Evolutionary conservation across 2,329 filamentous ascomycete species (phyloP).

Genomic region (Fusarium verticillioides): DNA sequence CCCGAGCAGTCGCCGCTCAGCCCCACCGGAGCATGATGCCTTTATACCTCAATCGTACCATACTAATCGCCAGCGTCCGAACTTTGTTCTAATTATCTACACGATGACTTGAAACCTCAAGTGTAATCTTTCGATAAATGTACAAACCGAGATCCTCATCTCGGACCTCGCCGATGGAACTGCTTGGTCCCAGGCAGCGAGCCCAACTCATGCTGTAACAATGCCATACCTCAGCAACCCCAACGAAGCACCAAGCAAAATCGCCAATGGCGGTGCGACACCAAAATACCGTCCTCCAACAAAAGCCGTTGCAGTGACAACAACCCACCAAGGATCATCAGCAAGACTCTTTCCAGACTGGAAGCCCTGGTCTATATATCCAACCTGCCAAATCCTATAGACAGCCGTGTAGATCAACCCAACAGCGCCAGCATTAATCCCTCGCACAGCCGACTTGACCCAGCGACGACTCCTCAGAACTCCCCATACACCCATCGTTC

Average conservation of each 20-base stretch:
- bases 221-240: conserved; percentile 10
- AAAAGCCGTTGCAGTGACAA: conserved; percentile 60
- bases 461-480: conserved; percentile 57
- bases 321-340: conserved; percentile 72
- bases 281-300: conserved; percentile 7
- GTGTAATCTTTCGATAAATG: background rate
- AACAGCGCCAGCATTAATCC: conserved; percentile 69
- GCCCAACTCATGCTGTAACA: background rate
- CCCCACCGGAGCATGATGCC: background rate
- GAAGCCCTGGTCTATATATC: conserved; percentile 63
- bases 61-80: rapidly evolving
- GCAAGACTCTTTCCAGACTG: conserved; percentile 63
- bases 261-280: background rate
- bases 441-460: conserved; percentile 62
- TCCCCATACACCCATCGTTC: conserved; percentile 66
- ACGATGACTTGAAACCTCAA: background rate
- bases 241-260: conserved; percentile 10
- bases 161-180: background rate
- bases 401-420: conserved; percentile 73
- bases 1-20: background rate
- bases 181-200: rapidly evolving
- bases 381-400: conserved; percentile 71
- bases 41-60: background rate
- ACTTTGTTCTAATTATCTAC: background rate
- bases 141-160: rapidly evolving